These are phyloP conservation scores for Coemansia sp. DNA, from an alignment of 192 early-diverging fungal species.

Conservation along the genomic window DNA sequence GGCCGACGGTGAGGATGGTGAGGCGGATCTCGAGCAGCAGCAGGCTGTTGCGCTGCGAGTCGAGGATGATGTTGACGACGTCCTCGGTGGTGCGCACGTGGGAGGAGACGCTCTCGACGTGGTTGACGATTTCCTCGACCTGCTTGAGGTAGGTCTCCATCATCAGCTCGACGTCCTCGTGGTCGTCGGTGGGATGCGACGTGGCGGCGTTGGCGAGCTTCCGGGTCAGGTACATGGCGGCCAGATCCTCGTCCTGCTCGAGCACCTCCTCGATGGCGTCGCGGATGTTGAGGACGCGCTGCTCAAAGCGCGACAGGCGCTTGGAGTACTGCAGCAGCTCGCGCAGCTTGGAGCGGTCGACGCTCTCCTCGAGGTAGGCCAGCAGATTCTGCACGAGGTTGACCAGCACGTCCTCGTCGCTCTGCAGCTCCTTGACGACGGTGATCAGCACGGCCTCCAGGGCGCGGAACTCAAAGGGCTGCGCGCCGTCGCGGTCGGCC, in stretches of 20 bases:
- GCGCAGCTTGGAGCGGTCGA: conserved; percentile 70
- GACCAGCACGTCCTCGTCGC: conserved; percentile 64
- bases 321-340: conserved; percentile 75
- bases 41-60: conserved; percentile 79
- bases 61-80: conserved; percentile 79
- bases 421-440: conserved; percentile 63
- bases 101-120: conserved; percentile 60
- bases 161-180: conserved; percentile 87
- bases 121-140: conserved; percentile 77
- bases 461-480: conserved; percentile 59
- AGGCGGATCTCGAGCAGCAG: conserved; percentile 79
- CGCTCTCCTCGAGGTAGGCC: conserved; percentile 67
- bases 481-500: conserved; percentile 1
- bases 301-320: conserved; percentile 71
- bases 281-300: conserved; percentile 69
- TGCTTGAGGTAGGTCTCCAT: conserved; percentile 86
- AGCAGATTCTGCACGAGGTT: conserved; percentile 63
- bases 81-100: conserved; percentile 78
- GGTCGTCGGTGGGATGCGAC: conserved; percentile 58
- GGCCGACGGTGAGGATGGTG: conserved; percentile 72
- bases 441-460: conserved; percentile 77
- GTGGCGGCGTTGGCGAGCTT: conserved; percentile 64
- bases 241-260: conserved; percentile 85
- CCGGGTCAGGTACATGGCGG: conserved; percentile 82
- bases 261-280: conserved; percentile 76